Conservation (phyloP, 164 flowering plant species). For the Piper betle region DNA sequence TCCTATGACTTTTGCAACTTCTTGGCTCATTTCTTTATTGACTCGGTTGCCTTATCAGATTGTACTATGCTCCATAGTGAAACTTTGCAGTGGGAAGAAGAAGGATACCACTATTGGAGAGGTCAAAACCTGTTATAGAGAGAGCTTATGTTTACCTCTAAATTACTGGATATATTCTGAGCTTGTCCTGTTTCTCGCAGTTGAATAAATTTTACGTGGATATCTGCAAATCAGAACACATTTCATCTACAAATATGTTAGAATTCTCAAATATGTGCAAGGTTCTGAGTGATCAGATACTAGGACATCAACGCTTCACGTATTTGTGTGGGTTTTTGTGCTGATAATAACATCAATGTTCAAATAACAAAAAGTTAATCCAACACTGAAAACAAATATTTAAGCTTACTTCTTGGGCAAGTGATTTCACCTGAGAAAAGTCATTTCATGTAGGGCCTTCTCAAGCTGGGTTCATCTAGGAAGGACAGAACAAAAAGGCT, state of each 20-base stretch:
- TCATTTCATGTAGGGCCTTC: slow-evolving; percentile 52
- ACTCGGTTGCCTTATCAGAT: slow-evolving; percentile 27
- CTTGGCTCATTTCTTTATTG: neutral
- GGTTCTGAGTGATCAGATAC: slow-evolving; percentile 84
- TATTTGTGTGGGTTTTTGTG: neutral
- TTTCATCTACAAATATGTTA: slow-evolving; percentile 53
- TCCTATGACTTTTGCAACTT: neutral
- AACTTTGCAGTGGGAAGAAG: slow-evolving; percentile 47
- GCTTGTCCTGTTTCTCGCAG: slow-evolving; percentile 23
- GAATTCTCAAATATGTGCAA: slow-evolving; percentile 74
- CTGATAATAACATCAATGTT: neutral
- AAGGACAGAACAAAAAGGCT: slow-evolving; percentile 59
- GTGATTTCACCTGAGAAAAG: too few species aligned
- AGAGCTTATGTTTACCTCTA: neutral
- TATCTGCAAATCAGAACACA: slow-evolving; percentile 45
- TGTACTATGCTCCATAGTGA: slow-evolving; percentile 73
- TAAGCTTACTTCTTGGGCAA: too few species aligned
- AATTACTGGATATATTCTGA: neutral
- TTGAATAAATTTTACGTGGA: slow-evolving; percentile 60
- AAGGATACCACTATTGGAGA: slow-evolving; percentile 70
- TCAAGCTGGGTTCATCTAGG: slow-evolving; percentile 62
- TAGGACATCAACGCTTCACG: neutral
- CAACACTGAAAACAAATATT: too few species aligned
- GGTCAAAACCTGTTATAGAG: slow-evolving; percentile 24
- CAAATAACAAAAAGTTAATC: too few species aligned